phyloP scores from a whole-genome alignment of 1,139 yeast species.

The Kurtzmaniella quercitrusa region DNA sequence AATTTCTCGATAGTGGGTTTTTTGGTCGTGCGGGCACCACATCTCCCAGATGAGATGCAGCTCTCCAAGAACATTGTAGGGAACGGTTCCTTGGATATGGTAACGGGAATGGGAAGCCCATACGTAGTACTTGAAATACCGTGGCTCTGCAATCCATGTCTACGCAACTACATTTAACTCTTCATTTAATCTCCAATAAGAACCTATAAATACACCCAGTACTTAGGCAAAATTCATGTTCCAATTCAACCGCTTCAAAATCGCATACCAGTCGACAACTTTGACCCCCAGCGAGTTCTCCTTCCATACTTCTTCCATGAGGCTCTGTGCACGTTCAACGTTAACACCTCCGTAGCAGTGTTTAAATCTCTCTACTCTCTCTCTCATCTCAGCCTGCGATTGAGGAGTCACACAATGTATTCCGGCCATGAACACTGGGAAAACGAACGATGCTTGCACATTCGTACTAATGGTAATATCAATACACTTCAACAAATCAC shows the following conservation, averaged over 20 bases:
- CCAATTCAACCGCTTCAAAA: constrained; percentile 69
- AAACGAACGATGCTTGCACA: constrained; percentile 68
- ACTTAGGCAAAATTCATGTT: constrained; percentile 69
- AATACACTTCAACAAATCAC: constrained; percentile 52
- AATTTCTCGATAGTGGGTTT: constrained; percentile 4
- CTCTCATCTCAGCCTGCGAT: constrained; percentile 49
- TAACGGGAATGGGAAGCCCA: no score
- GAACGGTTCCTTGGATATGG: no score
- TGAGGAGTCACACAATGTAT: constrained; percentile 52
- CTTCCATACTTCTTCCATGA: constrained; percentile 53
- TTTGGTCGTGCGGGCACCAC: neutral
- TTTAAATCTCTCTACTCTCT: constrained; percentile 52
- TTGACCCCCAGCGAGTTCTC: constrained; percentile 32
- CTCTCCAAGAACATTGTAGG: neutral
- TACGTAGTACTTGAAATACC: no score
- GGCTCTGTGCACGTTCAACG: constrained; percentile 52
- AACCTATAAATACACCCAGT: no score
- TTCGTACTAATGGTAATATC: constrained; percentile 62
- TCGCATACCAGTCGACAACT: constrained; percentile 60
- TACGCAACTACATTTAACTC: no score
- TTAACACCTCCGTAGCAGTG: constrained; percentile 66
- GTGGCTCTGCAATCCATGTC: no score
- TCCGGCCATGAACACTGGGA: constrained; percentile 76
- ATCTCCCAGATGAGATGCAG: neutral
- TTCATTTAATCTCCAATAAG: no score